phyloP scores from a whole-genome alignment of 192 early-diverging fungal species.

The Geranomyces michiganensis region DNA sequence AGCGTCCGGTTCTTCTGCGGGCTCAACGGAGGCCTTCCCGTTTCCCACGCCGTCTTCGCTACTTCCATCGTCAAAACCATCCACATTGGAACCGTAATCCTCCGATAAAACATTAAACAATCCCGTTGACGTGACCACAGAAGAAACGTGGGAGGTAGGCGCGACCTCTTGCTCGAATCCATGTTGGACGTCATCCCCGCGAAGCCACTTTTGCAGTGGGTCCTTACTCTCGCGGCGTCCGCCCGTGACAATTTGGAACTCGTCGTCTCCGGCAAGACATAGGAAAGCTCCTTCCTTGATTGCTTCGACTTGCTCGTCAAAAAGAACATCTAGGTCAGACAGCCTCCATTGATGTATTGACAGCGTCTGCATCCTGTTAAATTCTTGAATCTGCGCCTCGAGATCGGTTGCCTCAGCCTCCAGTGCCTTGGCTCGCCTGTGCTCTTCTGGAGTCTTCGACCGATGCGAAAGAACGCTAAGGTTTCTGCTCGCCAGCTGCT shows the following conservation, averaged over 20 bases:
- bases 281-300: not conserved
- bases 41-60: not conserved
- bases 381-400: not conserved
- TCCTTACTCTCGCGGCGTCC: constrained; percentile 26
- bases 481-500: not conserved
- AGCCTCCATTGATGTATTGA: constrained; percentile 7
- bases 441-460: constrained; percentile 9
- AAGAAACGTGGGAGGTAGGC: not conserved
- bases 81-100: too few relatives aligned
- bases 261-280: constrained; percentile 14
- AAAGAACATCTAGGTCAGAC: constrained; percentile 3
- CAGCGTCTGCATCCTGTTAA: not conserved
- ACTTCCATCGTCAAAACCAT: constrained; percentile 1
- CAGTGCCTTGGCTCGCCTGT: constrained; percentile 4
- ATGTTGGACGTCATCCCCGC: constrained; percentile 7
- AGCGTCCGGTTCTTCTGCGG: not conserved
- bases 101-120: not conserved
- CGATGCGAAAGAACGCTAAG: not conserved
- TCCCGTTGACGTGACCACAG: too few relatives aligned
- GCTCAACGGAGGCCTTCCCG: too few relatives aligned
- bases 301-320: constrained; percentile 18
- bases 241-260: constrained; percentile 21
- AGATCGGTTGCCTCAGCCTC: not conserved
- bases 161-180: not conserved
- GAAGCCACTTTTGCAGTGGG: constrained; percentile 28